Conservation (phyloP, 2,329 filamentous ascomycete species). For the Fusarium staphyleae region DNA sequence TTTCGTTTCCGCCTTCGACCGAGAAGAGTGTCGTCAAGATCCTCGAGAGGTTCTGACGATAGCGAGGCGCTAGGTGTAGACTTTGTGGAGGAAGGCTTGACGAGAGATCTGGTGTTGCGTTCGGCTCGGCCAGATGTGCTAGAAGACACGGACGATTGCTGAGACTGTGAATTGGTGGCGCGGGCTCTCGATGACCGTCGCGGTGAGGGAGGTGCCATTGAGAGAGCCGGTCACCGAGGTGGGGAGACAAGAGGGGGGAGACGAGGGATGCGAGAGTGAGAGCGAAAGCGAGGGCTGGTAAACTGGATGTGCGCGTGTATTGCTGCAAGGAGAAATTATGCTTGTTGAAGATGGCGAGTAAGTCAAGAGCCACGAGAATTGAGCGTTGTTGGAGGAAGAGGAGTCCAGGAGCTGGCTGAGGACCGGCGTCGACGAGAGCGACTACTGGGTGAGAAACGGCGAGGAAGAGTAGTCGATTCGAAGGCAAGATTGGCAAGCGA, state of each 20-base stretch:
- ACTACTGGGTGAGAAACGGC: conserved; percentile 35
- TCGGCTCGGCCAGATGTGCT: conserved; percentile 80
- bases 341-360: conserved; percentile 3
- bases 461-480: conserved; percentile 33
- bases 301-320: conserved; percentile 7
- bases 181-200: conserved; percentile 93
- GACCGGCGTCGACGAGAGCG: conserved; percentile 31
- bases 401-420: conserved; percentile 24
- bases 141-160: conserved; percentile 81
- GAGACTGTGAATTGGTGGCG: conserved; percentile 75
- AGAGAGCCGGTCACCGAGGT: conserved; percentile 44
- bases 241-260: conserved; percentile 36
- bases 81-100: conserved; percentile 78
- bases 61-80: conserved; percentile 76
- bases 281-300: background rate
- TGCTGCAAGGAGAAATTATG: background rate
- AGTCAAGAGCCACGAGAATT: conserved; percentile 32
- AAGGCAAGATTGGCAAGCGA: conserved; percentile 38
- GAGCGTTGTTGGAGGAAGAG: conserved; percentile 20
- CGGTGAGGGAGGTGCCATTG: conserved; percentile 71
- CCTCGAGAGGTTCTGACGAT: conserved; percentile 73
- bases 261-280: conserved; percentile 15
- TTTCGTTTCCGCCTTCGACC: conserved; percentile 82
- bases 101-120: conserved; percentile 73
- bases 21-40: conserved; percentile 73